Base-by-base conservation (phyloP, 148 eudicot species). In the Oxyria digyna region DNA sequence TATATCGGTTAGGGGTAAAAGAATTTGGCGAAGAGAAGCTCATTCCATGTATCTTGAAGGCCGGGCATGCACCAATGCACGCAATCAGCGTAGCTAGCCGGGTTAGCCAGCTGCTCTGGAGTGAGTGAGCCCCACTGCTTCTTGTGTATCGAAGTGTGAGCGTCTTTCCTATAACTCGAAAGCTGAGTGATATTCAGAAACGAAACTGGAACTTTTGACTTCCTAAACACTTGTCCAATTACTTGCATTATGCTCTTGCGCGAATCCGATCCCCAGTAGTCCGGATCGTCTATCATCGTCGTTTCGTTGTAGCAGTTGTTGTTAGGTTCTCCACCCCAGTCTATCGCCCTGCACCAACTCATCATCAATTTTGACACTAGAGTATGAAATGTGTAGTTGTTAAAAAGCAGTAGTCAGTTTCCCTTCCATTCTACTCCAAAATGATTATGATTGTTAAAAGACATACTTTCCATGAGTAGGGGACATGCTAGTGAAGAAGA, bases 21-120 rank as follows among this genome's bases (percentile, higher is more conserved):
- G 29, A 66, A 41, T 29, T 66, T 66, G 8, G 95, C 85, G 33
- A 76, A 88, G 9, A 94, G 73, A 72, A 90, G 87, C 77, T 90
- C 97, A 33, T 94, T 88, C 98, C 97, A 90, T 0, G 90, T 90
- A 70, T 94, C 98, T 71, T 88, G 98, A 0, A 90, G 77, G 4
- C 98, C 98, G 0, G 97, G 98, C 57, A 94, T 49, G 73, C 98
- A 94, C 97, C 97, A 94, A 55, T 90, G 98, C 26, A 87, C 87
- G 50, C 98, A 94, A 27, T 94, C 98, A 0, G 98, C 96, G 37
- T 94, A 94, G 82, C 82, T 88, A 9, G 52, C 74, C 0, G 98
- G 98, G 41, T 94, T 81, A 2, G 96, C 96, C 0, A 77, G 29
- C 80, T 93, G 97, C 74, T 88, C 89, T 0, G 87, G 85, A 0